Evolutionary conservation across 2,329 filamentous ascomycete species (phyloP), one percentile per base, ranked within the genome.

Genomic region (Fusarium tupiense): DNA sequence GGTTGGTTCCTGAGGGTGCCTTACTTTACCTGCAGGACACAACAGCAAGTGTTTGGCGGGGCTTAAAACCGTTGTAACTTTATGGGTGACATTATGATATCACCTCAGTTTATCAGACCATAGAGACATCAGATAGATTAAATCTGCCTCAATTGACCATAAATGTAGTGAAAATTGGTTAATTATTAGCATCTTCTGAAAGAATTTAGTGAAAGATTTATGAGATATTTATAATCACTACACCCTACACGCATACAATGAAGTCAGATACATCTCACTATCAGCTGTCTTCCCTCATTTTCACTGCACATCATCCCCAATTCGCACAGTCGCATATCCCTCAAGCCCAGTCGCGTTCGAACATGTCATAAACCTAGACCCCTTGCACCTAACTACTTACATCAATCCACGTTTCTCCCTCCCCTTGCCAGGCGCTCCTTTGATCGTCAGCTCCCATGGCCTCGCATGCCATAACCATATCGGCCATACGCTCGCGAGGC

Each of bases 301-400:
- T 52, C n/a, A 35, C 67, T 57, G 54, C 68, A 46, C 68, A 76
- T 72, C 72, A 66, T 67, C 64, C 72, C 62, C 46, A 65, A 70
- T 69, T 41, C 61, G 49, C 62, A 61, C 56, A 61, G 65, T 61
- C 73, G 78, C 69, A 75, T 70, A 64, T 57, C 47, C 61, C 33
- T 53, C 69, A 61, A 74, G 61, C 68, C 78, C 77, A 80, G 78
- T 78, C 75, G 73, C 72, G 67, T 73, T 69, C 67, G 76, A 79
- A 80, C 78, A 80, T 80, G 78, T 80, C 78, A 79, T 77, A 72
- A 64, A 35, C 65, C 46, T 50, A 50, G 65, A 13, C 31, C 52
- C 54, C 65, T 67, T 70, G 62, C 52, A 56, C 64, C 63, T n/a
- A 70, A 70, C 67, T 67, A 69, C 68, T 67, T 54, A 69, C 67